Conservation (phyloP, 345 rosid species). For the Iberis pinnata region DNA sequence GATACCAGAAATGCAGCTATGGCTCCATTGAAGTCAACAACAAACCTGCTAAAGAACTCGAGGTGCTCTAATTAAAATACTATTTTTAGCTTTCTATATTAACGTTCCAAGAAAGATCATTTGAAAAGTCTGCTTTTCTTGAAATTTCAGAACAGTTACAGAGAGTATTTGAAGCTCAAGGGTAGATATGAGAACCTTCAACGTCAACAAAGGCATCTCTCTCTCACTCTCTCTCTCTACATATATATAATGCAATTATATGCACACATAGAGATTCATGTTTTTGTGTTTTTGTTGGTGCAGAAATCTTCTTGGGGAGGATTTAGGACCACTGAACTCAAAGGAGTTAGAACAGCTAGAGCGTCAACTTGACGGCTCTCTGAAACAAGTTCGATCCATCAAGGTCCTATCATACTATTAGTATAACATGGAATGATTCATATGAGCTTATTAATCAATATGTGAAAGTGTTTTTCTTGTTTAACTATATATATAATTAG, state of each 20-base stretch:
- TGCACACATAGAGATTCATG: not conserved
- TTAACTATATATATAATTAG: too few species aligned
- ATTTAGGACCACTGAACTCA: slow-evolving; percentile 73
- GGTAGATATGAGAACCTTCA: slow-evolving; percentile 66
- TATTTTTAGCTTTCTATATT: too few species aligned
- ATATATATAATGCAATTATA: not conserved
- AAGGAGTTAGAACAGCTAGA: slow-evolving; percentile 98
- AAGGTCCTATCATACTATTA: too few species aligned
- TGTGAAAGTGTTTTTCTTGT: slow-evolving; percentile 4
- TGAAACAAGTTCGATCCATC: slow-evolving; percentile 85
- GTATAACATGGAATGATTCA: too few species aligned
- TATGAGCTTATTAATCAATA: too few species aligned
- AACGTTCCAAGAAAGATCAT: not conserved
- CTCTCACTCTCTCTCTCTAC: too few species aligned
- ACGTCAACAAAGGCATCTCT: slow-evolving; percentile 71
- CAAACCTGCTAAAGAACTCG: slow-evolving; percentile 83
- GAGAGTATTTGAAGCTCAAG: slow-evolving; percentile 87
- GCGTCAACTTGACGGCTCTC: slow-evolving; percentile 71
- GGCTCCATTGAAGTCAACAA: slow-evolving; percentile 73
- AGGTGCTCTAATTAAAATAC: slow-evolving; percentile 48
- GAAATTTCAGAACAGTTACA: slow-evolving; percentile 60
- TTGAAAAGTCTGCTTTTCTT: not conserved
- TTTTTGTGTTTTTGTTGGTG: slow-evolving; percentile 5
- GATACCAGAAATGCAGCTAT: slow-evolving; percentile 94
- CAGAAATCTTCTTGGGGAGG: slow-evolving; percentile 92